Percentiles rank a stretch among this genome's conserved stretches.
Evolutionary conservation across 2,329 filamentous ascomycete species (phyloP).

Genomic region (Trichoderma sp.): DNA sequence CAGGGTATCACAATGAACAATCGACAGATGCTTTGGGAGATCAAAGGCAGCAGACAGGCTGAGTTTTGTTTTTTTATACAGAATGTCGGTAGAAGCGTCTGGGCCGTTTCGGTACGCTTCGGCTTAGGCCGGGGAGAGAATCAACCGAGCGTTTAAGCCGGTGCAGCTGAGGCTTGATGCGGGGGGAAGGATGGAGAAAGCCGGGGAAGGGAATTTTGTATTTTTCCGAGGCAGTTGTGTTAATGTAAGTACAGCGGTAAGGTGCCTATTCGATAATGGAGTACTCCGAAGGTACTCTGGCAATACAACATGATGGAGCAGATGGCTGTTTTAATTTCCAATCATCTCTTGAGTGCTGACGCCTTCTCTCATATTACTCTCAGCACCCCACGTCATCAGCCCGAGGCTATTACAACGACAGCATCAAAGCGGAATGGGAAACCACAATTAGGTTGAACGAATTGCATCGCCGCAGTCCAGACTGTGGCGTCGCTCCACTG

Average conservation of each 20-base stretch:
- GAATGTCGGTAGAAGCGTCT: conserved; percentile 2
- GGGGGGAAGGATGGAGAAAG: not conserved
- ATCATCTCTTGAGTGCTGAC: not conserved
- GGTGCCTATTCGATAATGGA: not conserved
- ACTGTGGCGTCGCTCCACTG: conserved; percentile 11
- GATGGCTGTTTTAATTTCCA: not conserved
- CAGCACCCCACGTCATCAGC: not conserved
- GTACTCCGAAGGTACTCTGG: not conserved
- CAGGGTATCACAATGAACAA: not conserved
- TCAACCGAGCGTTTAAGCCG: conserved; percentile 8
- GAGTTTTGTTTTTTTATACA: not conserved
- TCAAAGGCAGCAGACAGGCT: not conserved
- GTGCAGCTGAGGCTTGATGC: not conserved
- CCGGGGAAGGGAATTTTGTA: not conserved
- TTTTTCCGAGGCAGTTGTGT: not conserved
- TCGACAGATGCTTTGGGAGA: not conserved
- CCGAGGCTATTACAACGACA: not conserved
- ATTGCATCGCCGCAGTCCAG: not conserved
- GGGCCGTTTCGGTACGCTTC: conserved; percentile 35
- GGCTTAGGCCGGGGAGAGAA: conserved; percentile 35
- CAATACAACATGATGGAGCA: not conserved
- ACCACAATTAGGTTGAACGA: not conserved
- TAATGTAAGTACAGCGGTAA: not conserved
- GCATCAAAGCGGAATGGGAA: not conserved
- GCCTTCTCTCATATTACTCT: not conserved